These are phyloP conservation scores for Oryza brachyantha DNA, from an alignment of 176 grass and related monocot species.

Conservation along the genomic window DNA sequence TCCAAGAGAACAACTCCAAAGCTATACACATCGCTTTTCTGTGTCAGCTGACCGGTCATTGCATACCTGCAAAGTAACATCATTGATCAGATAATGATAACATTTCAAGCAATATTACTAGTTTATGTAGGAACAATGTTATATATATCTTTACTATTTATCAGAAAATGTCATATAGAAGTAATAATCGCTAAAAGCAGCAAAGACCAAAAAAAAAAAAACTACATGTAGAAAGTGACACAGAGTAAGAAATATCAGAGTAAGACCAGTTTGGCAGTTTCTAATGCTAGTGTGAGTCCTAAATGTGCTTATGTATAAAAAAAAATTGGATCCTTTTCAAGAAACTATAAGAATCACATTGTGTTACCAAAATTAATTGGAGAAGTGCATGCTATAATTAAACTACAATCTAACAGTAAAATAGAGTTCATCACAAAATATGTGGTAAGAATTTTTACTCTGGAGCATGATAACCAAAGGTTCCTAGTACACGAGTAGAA, in stretches of 20 bases:
- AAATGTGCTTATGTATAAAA: slow-evolving; percentile 1
- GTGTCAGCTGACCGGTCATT: slow-evolving; percentile 91
- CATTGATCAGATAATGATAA: background rate
- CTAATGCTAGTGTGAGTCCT: background rate
- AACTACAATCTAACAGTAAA: slow-evolving; percentile 2
- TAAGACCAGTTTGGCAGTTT: background rate
- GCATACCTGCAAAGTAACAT: slow-evolving; percentile 65
- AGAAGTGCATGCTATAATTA: background rate
- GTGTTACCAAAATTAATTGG: background rate
- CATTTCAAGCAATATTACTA: background rate
- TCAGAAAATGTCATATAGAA: background rate
- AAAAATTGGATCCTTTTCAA: background rate
- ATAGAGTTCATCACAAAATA: background rate
- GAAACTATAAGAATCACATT: background rate
- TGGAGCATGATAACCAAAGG: slow-evolving; percentile 93
- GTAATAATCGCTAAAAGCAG: background rate
- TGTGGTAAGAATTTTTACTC: slow-evolving; percentile 53
- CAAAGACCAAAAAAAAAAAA: background rate
- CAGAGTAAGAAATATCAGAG: slow-evolving; percentile 5
- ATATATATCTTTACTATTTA: slow-evolving; percentile 7
- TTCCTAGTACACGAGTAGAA: slow-evolving; percentile 89
- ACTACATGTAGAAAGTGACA: background rate
- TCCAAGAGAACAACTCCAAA: slow-evolving; percentile 97
- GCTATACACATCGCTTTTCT: slow-evolving; percentile 96
- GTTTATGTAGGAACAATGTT: background rate